Base-by-base conservation (phyloP, 1,284 basidiomycete genomes). In the Salmacisia buchloeana region DNA sequence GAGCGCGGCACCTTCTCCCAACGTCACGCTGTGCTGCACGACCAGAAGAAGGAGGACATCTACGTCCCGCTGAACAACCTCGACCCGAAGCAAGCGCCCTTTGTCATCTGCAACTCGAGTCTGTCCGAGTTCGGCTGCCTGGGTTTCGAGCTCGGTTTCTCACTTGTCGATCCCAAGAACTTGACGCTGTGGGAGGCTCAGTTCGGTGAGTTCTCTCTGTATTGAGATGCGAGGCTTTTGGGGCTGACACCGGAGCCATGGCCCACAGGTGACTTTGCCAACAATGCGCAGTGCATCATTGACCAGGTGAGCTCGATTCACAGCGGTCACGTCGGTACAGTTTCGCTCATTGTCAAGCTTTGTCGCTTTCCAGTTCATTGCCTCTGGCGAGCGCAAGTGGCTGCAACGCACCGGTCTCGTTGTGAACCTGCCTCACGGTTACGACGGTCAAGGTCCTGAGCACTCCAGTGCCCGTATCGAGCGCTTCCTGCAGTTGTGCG, bases 1-100 rank as follows among this genome's bases (percentile, higher is more conserved):
- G 96, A 99, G 83, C 90, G 96, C 81, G 96, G 96, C 62, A 99
- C 96, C 7, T 99, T 99, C 85, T 97, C 94, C n/a, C 96, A 98
- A 81, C 90, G 96, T 61, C 96, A 99, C 78, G 92, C 94, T 52
- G 89, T 99, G 69, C 85, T 99, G 60, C 93, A 97, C 82, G 94
- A 99, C 82, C 96, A 99, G 83, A 84, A 85, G 78, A 97, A 88
- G 76, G 94, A 98, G 83, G 83, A 86, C 72, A 91, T 91, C 79
- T 96, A 94, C 82, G 83, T 91, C 41, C 90, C 94, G 3, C 83
- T 99, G 65, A 92, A 93, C 80, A 87, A 96, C 81, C 85, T 98
- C 61, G 88, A 88, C 58, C 85, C 87, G 21, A 88, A 87, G 70
- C 96, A 98, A 82, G 92, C 92, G 13, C 86, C 86, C 23, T 97